A percentile compares a stretch with the other conserved stretches of the same genome.
phyloP scores from a whole-genome alignment of 306 rosid genomes.

The Cyclanthera cordifolia region DNA sequence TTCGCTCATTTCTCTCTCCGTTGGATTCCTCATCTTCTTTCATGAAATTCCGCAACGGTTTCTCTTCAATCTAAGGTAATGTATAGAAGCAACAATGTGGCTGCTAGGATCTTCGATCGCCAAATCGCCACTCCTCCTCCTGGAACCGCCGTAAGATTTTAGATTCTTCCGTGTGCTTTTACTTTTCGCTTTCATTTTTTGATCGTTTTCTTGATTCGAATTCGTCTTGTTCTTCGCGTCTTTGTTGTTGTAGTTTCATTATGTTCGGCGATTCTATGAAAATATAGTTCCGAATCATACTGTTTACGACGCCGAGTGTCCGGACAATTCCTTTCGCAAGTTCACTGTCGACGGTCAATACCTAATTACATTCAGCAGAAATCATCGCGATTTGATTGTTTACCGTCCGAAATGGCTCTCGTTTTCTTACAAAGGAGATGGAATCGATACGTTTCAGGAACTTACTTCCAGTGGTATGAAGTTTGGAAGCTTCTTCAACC shows the following conservation, averaged over 20 bases:
- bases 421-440: conserved; percentile 75
- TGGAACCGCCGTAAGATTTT: conserved; percentile 52
- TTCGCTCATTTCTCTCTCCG: background rate
- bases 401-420: conserved; percentile 87
- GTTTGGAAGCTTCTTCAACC: conserved; percentile 83
- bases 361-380: conserved; percentile 81
- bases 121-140: conserved; percentile 78
- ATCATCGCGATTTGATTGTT: conserved; percentile 65
- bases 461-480: conserved; percentile 58
- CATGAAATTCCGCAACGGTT: background rate
- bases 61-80: conserved; percentile 20
- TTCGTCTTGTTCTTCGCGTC: conserved; percentile 34
- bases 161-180: background rate
- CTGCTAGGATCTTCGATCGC: conserved; percentile 73
- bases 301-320: conserved; percentile 76
- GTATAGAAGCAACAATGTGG: conserved; percentile 68
- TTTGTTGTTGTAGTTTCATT: conserved; percentile 67
- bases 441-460: conserved; percentile 44
- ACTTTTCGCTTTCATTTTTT: background rate
- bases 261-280: conserved; percentile 74
- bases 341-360: conserved; percentile 93
- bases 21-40: background rate
- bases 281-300: conserved; percentile 83
- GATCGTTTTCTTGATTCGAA: background rate
- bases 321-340: conserved; percentile 77